Base-by-base conservation (phyloP, 768 basidiomycete species). In the Punctularia strigosozonata region DNA sequence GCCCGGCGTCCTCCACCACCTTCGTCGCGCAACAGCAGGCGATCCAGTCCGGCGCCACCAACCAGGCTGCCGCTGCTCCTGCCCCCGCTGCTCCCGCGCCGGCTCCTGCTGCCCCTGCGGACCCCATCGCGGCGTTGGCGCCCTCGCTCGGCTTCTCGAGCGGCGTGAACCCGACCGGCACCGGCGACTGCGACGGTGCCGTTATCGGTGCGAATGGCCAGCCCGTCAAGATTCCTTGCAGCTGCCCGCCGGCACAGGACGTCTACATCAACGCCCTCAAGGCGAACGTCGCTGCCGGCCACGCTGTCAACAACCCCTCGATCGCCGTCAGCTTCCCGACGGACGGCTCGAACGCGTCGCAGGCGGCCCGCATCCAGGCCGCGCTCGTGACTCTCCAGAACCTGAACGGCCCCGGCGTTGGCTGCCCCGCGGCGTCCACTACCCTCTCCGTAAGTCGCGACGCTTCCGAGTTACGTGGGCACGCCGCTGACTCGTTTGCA, bases 311-410 rank as follows among this genome's bases (percentile, higher is more conserved):
- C 44, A 68, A 69, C 43, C 60, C 67, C 6, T 43, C 49, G 2
- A 58, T 71, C 15, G 42, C 45, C 20, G 36, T 67, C 8, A 51
- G 56, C 36, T 73, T 71, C 58, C 71, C 69, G 10, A 59, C 54
- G 1, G 69, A 70, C 39, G 51, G 54, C 42, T 62, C 58, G 28
- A 55, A 47, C 21, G 55, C 49, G 1, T 62, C 63, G 17, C 64
- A 68, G 50, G 52, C 46, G 31, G 61, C 62, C 25, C 60, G 65
- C 18, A 59, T 86, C 40, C 64, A 71, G 39, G 69, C 78, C 22
- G 65, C 75, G 2, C 48, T 73, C 3, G 68, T 79, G 19, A 80
- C 82, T 0, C 62, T 85, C 15, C 82, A 85, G 60, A 86, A 85
- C 56, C 54, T 85, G 30, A 61, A 68, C 39, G 82, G 80, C 1